These are phyloP conservation scores for Oxyria digyna DNA, from an alignment of 148 eudicot species.

Conservation along the genomic window DNA sequence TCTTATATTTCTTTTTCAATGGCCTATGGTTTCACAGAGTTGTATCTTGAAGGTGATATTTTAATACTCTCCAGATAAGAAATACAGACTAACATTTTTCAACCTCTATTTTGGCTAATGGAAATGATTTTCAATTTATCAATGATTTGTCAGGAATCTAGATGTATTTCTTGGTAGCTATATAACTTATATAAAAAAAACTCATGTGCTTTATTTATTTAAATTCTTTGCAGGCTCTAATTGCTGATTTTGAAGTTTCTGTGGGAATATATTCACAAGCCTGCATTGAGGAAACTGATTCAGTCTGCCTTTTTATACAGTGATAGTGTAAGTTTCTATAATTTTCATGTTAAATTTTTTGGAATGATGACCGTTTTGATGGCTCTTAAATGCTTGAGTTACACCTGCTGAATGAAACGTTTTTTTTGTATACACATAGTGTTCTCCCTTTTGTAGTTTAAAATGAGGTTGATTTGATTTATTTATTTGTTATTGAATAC, in stretches of 20 bases:
- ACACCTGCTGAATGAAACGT: too few relatives aligned
- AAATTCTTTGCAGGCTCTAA: slow-evolving; percentile 36
- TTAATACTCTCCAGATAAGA: background rate
- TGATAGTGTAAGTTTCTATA: too few relatives aligned
- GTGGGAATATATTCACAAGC: slow-evolving; percentile 93
- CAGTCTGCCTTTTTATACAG: slow-evolving; percentile 89
- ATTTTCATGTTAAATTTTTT: too few relatives aligned
- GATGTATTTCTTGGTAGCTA: background rate
- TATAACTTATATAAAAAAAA: too few relatives aligned
- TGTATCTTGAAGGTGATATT: background rate
- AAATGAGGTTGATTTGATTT: too few relatives aligned
- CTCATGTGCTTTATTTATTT: background rate
- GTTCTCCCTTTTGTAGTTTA: too few relatives aligned
- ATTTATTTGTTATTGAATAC: too few relatives aligned
- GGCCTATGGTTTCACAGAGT: background rate
- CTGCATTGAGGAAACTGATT: slow-evolving; percentile 54
- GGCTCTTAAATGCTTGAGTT: too few relatives aligned
- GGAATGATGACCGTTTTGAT: too few relatives aligned
- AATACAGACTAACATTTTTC: background rate
- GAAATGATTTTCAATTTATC: too few relatives aligned
- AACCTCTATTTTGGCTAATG: background rate
- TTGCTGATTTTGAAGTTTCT: slow-evolving; percentile 85
- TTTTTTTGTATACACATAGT: too few relatives aligned
- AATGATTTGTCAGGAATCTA: background rate
- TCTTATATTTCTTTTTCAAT: background rate